Conservation (phyloP, 441 rosid species). For the Gossypium lobatum region DNA sequence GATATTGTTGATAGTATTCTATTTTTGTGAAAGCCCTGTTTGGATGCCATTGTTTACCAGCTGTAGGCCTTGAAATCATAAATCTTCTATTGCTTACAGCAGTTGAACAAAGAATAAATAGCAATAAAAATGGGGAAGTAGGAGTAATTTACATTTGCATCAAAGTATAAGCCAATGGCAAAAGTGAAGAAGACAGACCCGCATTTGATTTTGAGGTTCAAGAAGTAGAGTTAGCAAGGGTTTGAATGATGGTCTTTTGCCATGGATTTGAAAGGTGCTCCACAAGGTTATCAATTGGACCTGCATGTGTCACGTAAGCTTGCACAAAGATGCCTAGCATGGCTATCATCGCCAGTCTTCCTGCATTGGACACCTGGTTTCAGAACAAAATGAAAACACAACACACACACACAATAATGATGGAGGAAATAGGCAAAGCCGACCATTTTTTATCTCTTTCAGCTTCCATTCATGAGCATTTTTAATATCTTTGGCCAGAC, state of each 20-base stretch:
- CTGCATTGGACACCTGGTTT: conserved; percentile 26
- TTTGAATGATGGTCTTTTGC: conserved; percentile 82
- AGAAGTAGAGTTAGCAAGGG: conserved; percentile 45
- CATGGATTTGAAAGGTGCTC: conserved; percentile 89
- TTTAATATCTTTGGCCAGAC: conserved; percentile 70
- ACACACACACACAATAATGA: not conserved
- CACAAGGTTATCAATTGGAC: conserved; percentile 82
- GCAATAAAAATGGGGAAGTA: conserved; percentile 7
- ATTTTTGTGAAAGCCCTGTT: not conserved
- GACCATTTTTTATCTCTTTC: conserved; percentile 90
- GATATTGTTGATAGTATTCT: no score
- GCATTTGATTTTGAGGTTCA: conserved; percentile 17
- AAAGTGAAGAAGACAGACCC: not conserved
- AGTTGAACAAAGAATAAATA: conserved; percentile 6
- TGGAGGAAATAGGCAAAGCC: not conserved
- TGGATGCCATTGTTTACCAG: not conserved
- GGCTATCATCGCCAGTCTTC: conserved; percentile 89
- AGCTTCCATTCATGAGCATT: conserved; percentile 75
- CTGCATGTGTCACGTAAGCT: conserved; percentile 80
- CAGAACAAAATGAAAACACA: not conserved
- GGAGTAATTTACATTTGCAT: not conserved
- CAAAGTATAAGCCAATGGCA: not conserved
- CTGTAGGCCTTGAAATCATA: not conserved
- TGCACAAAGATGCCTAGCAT: conserved; percentile 84
- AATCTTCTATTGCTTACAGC: conserved; percentile 4